Conservation (phyloP, 208 protist species). For the Phytomonas sp. region DNA sequence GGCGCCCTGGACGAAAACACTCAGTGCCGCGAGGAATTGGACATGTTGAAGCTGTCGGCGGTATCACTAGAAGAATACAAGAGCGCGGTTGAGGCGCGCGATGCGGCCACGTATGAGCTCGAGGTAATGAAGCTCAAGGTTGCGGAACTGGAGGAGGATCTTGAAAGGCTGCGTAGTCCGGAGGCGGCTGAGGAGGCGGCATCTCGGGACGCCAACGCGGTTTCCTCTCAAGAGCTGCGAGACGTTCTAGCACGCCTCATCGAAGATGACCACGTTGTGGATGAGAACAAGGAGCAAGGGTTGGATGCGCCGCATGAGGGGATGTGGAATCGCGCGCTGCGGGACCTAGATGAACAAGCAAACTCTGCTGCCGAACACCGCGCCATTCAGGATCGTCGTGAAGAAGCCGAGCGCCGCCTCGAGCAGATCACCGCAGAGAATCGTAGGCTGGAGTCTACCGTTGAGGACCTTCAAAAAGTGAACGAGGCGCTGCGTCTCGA, state of each 20-base stretch:
- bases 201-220: slow-evolving; percentile 5
- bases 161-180: slow-evolving; percentile 8
- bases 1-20: slow-evolving; percentile 38
- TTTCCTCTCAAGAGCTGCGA: not conserved
- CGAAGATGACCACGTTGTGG: not conserved
- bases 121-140: slow-evolving; percentile 25
- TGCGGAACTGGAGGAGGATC: slow-evolving; percentile 18
- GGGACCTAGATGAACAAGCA: slow-evolving; percentile 23
- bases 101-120: slow-evolving; percentile 25
- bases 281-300: not conserved
- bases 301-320: slow-evolving; percentile 13
- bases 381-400: slow-evolving; percentile 20
- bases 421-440: slow-evolving; percentile 5
- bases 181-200: slow-evolving; percentile 8
- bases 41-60: slow-evolving; percentile 24
- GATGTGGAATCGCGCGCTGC: slow-evolving; percentile 17
- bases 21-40: slow-evolving; percentile 26
- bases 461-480: slow-evolving; percentile 27
- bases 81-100: slow-evolving; percentile 17
- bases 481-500: slow-evolving; percentile 37
- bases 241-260: not conserved
- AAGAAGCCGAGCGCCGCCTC: slow-evolving; percentile 11
- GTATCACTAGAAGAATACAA: slow-evolving; percentile 27
- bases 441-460: slow-evolving; percentile 17
- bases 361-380: slow-evolving; percentile 12